Evolutionary conservation across 148 eudicot genomes (phyloP).

Genomic region (Rheum nobile): DNA sequence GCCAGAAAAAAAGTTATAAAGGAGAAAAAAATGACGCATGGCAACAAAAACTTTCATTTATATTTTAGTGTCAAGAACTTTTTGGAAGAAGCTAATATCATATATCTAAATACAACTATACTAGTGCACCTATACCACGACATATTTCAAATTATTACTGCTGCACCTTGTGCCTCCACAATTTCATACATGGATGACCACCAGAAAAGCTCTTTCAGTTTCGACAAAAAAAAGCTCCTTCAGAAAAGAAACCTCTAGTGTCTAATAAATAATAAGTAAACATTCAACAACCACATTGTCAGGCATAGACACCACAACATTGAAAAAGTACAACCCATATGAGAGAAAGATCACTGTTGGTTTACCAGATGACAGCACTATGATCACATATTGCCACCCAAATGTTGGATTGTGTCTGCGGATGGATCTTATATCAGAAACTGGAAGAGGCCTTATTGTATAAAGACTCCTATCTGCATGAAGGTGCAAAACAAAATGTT

Average conservation of each 20-base stretch:
- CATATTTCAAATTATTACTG: neutral
- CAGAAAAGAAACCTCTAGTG: neutral
- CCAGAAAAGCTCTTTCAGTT: neutral
- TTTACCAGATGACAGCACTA: slow-evolving; percentile 76
- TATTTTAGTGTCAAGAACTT: neutral
- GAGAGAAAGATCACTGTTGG: neutral
- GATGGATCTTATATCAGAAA: slow-evolving; percentile 74
- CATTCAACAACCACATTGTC: neutral
- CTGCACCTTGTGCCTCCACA: neutral
- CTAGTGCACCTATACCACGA: neutral
- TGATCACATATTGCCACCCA: slow-evolving; percentile 89
- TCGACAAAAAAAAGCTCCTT: neutral
- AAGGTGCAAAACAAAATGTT: neutral
- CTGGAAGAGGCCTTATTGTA: slow-evolving; percentile 71
- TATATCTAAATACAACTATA: neutral
- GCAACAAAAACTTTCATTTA: neutral
- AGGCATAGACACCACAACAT: neutral
- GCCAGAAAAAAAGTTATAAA: slow-evolving; percentile 5
- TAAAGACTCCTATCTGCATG: slow-evolving; percentile 79
- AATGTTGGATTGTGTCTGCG: slow-evolving; percentile 81
- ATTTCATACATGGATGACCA: neutral
- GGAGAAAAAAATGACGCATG: neutral
- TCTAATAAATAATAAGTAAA: neutral
- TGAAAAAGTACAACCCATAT: neutral
- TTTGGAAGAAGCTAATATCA: neutral